phyloP scores from a whole-genome alignment of 805 yeast genomes.

The Candida oleophila region DNA sequence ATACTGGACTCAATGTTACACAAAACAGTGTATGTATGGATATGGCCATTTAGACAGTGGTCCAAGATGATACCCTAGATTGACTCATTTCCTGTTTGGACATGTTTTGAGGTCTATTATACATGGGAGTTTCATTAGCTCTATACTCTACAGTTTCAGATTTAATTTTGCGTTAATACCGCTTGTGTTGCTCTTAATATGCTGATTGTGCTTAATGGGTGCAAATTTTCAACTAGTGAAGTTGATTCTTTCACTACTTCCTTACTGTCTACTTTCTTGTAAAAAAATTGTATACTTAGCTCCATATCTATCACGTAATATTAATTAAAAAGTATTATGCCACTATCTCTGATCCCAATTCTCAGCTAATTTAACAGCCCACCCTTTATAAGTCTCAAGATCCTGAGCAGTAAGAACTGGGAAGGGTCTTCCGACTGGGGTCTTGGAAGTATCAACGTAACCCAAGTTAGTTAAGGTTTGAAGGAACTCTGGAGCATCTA shows the following conservation, averaged over 20 bases:
- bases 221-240: neutral
- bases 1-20: neutral
- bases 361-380: conserved; percentile 15
- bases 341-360: conserved; percentile 22
- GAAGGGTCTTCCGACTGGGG: conserved; percentile 20
- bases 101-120: too few relatives aligned
- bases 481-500: conserved; percentile 25
- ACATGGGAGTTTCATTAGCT: too few relatives aligned
- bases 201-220: neutral
- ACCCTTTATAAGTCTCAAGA: conserved; percentile 11
- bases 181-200: too few relatives aligned
- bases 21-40: neutral
- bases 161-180: too few relatives aligned
- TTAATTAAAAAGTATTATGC: neutral
- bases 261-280: too few relatives aligned
- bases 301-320: neutral
- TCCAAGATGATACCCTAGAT: too few relatives aligned
- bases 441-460: conserved; percentile 17
- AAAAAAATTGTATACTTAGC: neutral
- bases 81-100: too few relatives aligned
- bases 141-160: too few relatives aligned
- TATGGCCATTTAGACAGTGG: too few relatives aligned
- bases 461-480: conserved; percentile 17
- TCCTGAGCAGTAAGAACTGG: conserved; percentile 19
- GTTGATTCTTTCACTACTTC: neutral